Conservation (phyloP, 2,329 filamentous ascomycete genomes). For the Nigrograna mackinnonii region DNA sequence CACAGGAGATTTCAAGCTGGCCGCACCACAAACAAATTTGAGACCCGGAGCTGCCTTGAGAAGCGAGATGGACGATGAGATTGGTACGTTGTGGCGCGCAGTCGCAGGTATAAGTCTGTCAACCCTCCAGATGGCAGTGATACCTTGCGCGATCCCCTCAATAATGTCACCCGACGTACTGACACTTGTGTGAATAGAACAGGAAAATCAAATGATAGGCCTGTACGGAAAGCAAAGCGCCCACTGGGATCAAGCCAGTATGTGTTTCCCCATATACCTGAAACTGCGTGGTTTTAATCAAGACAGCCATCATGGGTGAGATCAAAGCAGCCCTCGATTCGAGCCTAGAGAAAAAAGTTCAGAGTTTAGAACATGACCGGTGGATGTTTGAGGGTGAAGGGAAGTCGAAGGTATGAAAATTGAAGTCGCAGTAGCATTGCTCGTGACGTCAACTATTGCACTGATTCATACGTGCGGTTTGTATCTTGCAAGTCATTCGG, state of each 20-base stretch:
- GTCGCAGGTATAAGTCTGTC: neutral
- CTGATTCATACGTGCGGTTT: no score
- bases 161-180: neutral
- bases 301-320: constrained; percentile 31
- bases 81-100: constrained; percentile 20
- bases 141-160: neutral
- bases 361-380: constrained; percentile 76
- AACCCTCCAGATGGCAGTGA: neutral
- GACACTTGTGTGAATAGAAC: constrained; percentile 20
- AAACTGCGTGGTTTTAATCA: constrained; percentile 1
- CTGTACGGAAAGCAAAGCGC: constrained; percentile 32
- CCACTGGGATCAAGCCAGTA: constrained; percentile 26
- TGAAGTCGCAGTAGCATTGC: no score
- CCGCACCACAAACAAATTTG: constrained; percentile 26
- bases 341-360: constrained; percentile 73
- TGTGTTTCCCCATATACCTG: neutral
- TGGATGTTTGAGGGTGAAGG: constrained; percentile 86
- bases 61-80: constrained; percentile 32
- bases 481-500: no score
- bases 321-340: constrained; percentile 57
- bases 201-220: constrained; percentile 36
- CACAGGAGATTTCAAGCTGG: constrained; percentile 51
- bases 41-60: constrained; percentile 11
- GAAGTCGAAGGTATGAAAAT: constrained; percentile 6
- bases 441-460: no score